phyloP scores from a whole-genome alignment of 2,329 filamentous ascomycete genomes.

The Gliomastix tumulicola region DNA sequence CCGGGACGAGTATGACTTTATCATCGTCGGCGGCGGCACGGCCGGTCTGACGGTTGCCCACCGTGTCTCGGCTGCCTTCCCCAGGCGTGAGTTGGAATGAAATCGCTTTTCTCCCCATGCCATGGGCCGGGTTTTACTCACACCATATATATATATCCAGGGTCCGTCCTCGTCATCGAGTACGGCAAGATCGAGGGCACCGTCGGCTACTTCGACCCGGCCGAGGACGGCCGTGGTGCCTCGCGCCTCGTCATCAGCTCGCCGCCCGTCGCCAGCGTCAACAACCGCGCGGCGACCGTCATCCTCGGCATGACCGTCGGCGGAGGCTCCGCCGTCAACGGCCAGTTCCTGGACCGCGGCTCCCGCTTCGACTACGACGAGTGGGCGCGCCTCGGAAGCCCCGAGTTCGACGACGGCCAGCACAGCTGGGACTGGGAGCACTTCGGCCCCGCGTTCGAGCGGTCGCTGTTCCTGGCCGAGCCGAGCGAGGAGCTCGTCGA shows the following conservation, averaged over 20 bases:
- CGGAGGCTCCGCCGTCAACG: conserved; percentile 26
- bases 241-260: conserved; percentile 13
- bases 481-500: conserved; percentile 13
- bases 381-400: conserved; percentile 21
- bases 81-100: conserved; percentile 12
- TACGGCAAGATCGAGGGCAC: conserved; percentile 11
- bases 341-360: conserved; percentile 27
- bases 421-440: conserved; percentile 26
- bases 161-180: conserved; percentile 10
- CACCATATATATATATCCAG: conserved; percentile 2
- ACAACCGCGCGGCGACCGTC: conserved; percentile 15
- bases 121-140: neutral
- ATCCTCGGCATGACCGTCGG: conserved; percentile 24
- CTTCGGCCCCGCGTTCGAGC: conserved; percentile 22
- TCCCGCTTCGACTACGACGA: conserved; percentile 25
- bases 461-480: conserved; percentile 11
- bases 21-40: conserved; percentile 22
- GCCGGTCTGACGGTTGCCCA: conserved; percentile 23
- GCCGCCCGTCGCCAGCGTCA: conserved; percentile 16
- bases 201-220: conserved; percentile 17
- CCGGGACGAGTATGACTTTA: conserved; percentile 18
- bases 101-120: no score
- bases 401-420: conserved; percentile 8
- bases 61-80: conserved; percentile 19
- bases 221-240: conserved; percentile 12